Evolutionary conservation across 306 rosid species (phyloP), one percentile per base, ranked within the genome.

Genomic region (Prunus fruticosa): DNA sequence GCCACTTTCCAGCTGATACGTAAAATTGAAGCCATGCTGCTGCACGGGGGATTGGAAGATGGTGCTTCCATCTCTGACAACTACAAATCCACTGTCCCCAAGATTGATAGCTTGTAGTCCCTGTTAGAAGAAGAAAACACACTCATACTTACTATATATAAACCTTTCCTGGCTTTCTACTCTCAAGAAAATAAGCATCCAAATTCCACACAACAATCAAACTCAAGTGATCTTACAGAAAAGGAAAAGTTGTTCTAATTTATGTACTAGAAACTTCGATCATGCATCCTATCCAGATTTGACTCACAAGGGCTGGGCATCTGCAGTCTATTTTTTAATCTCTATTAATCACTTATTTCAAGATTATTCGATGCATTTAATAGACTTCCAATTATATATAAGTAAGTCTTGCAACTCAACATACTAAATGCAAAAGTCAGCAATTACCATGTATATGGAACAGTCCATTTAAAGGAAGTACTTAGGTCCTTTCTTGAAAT

Each of bases 31-130:
- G 80, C 79, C 90, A 73, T 90, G 97, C 51, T 89, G 97, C 85
- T 95, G 97, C 78, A 84, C 89, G n/a, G 89, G 97, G 74, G 98
- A 90, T 83, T 69, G 89, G 86, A 91, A 92, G 78, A 95, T 69
- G 70, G 91, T 84, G 84, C 84, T 56, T 77, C 96, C 99, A 80
- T 88, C 93, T 88, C 99, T 83, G 63, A 95, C 79, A 76, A 95
- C 96, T 78, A 89, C 65, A 81, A 95, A 91, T 71, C 99, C 99
- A 76, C 97, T 89, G 84, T 95, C 99, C 49, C 99, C 97, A 43
- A 95, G 88, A 83, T 92, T 92, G 73, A 95, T 89, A 79, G 98
- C 92, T 73, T 82, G 93, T 58, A 95, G 86, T 60, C 88, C 98
- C 99, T 95, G 82, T 51, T 75, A 77, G 54, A 81, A 66, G 76